Percentiles rank a stretch among this genome's conserved stretches.
Evolutionary conservation across 139 green algal genomes (phyloP).

Genomic region (Chlamydomonas sphaeroides): DNA sequence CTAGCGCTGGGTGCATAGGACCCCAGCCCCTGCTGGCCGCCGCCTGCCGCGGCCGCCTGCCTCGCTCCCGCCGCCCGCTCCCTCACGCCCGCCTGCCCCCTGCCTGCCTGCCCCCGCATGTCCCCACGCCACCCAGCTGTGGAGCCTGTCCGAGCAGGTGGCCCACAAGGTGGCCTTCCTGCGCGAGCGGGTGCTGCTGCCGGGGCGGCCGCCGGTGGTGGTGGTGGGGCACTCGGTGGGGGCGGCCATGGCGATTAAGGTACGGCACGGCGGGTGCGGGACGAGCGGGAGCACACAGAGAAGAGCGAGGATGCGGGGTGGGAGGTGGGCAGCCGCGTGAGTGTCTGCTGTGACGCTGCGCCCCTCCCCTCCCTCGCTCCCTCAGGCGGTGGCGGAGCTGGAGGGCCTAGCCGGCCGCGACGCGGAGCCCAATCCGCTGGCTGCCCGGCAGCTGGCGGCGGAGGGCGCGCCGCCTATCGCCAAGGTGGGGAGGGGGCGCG

Average conservation of each 20-base stretch:
- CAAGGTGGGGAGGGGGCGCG: no score
- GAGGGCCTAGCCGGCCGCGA: neutral
- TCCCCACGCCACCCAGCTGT: slow-evolving; percentile 24
- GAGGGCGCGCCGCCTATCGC: no score
- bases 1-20: no score
- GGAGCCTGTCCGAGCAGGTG: slow-evolving; percentile 52
- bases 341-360: neutral
- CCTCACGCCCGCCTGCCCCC: no score
- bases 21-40: no score
- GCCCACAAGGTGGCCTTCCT: slow-evolving; percentile 57
- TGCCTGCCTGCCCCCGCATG: no score
- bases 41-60: no score
- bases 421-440: neutral
- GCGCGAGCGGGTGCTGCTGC: slow-evolving; percentile 47
- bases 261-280: neutral
- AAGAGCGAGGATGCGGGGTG: no score
- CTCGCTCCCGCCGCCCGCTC: no score
- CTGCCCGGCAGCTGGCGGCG: neutral
- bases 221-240: slow-evolving; percentile 60
- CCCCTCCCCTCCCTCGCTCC: neutral
- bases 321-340: no score
- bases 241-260: slow-evolving; percentile 47
- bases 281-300: neutral
- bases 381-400: slow-evolving; percentile 10
- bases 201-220: slow-evolving; percentile 30